phyloP scores from a whole-genome alignment of 345 rosid genomes.

The Angophora floribunda region DNA sequence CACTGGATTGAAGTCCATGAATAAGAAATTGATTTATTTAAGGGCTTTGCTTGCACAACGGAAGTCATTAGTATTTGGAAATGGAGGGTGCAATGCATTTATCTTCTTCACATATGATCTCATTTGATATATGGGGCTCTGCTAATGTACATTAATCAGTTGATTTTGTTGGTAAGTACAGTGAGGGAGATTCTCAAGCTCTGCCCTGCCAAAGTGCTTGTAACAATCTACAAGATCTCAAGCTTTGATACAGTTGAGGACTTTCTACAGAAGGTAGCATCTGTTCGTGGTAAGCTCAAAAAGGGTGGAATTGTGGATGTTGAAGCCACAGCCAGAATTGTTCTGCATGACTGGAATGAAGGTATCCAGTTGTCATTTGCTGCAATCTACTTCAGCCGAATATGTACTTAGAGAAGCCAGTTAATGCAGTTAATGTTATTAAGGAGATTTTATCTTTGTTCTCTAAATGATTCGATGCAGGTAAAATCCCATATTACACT shows the following conservation, averaged over 20 bases:
- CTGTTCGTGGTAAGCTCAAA: constrained; percentile 86
- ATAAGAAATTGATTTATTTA: not conserved
- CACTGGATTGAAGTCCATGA: not conserved
- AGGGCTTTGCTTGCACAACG: not conserved
- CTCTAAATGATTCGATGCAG: constrained; percentile 15
- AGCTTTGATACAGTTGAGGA: constrained; percentile 73
- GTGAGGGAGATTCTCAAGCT: constrained; percentile 89
- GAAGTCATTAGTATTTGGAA: not conserved
- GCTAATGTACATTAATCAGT: not conserved
- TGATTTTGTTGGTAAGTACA: constrained; percentile 11
- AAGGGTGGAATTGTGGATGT: constrained; percentile 93
- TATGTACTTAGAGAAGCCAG: not conserved
- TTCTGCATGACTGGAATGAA: constrained; percentile 89
- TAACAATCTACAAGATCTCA: constrained; percentile 70
- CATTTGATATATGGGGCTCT: not conserved
- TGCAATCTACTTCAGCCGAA: not conserved
- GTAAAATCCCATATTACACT: constrained; percentile 84
- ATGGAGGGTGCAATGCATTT: not conserved
- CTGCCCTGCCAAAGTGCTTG: constrained; percentile 57
- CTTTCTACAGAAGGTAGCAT: constrained; percentile 81
- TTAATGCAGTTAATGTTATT: not conserved
- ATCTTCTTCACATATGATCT: not conserved
- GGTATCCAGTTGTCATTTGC: constrained; percentile 24
- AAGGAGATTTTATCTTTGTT: not conserved
- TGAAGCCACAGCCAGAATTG: constrained; percentile 80